Base-by-base conservation (phyloP, 2,329 filamentous ascomycete species). In the Aureobasidium namibiae region DNA sequence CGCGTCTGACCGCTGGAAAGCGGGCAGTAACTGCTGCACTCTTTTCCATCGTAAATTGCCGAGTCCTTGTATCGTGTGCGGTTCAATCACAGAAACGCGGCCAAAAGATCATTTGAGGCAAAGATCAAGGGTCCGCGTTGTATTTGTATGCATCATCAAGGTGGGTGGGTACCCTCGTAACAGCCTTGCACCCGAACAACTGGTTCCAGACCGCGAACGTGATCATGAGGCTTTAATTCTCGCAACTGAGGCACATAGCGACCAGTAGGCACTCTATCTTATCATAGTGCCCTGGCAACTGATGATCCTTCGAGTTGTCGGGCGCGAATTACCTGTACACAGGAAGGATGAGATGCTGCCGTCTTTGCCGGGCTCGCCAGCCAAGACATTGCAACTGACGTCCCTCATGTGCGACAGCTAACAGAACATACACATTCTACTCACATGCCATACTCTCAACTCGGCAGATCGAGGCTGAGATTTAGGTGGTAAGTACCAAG, bases 111-210 rank as follows among this genome's bases (percentile, higher is more conserved):
- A 31, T n/a, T n/a, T n/a, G 29, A 31, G 29, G 29, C 29, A 31
- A 31, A 31, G 29, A 21, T 33, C 31, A 38, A 38, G 33, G 33
- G 14, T 39, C 33, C 29, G 29, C 29, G 29, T 5, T 31, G 23
- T 52, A 52, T n/a, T 38, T 52, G 23, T 52, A 52, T 39, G 33
- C 48, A 52, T 52, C 48, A 52, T 52, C 33, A 18, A 13, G n/a
- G 44, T 31, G 10, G 29, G n/a, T n/a, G 29, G 29, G 29, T 31
- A 31, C n/a, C 16, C 44, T 21, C 44, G 44, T 45, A 24, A 45
- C 42, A 29, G 42, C 8, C 24, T 13, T 6, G 14, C 6, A 21
- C 8, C 39, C 39, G 39, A 24, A 7, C 21, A 14, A 1, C 21
- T 26, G 41, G 23, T 8, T 4, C 23, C n/a, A n/a, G 16, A 16